Evolutionary conservation across 257 asterid species (phyloP).

Genomic region (Paraleonurus japonicus): DNA sequence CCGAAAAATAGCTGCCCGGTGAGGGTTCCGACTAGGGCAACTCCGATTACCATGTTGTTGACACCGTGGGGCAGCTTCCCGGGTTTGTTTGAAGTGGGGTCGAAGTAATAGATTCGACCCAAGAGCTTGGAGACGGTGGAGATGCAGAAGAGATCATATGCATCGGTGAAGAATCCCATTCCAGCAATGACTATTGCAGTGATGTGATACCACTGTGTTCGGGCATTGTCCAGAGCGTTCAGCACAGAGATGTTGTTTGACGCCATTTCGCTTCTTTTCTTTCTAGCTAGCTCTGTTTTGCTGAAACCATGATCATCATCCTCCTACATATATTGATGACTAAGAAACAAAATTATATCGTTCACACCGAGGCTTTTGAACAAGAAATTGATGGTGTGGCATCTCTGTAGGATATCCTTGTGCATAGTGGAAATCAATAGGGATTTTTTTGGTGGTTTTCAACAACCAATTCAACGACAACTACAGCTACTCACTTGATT

Average conservation of each 20-base stretch:
- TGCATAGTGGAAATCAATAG: conserved; percentile 32
- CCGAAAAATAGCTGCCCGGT: conserved; percentile 23
- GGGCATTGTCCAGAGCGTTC: conserved; percentile 36
- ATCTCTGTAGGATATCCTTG: conserved; percentile 27
- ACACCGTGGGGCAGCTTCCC: conserved; percentile 34
- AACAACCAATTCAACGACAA: neutral
- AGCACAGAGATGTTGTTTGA: conserved; percentile 31
- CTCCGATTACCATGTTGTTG: conserved; percentile 31
- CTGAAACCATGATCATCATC: neutral
- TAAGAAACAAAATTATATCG: conserved; percentile 11
- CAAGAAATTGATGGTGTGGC: conserved; percentile 37
- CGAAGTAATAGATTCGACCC: conserved; percentile 35
- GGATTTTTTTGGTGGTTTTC: neutral
- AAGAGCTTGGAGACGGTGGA: conserved; percentile 26
- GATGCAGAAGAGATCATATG: conserved; percentile 24
- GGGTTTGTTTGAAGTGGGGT: conserved; percentile 13
- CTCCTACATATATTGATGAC: neutral
- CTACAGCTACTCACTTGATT: conserved; percentile 25
- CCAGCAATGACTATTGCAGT: conserved; percentile 36
- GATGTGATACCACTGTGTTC: conserved; percentile 35
- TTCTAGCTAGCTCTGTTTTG: conserved; percentile 1
- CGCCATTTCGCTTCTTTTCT: conserved; percentile 22
- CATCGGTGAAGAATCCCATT: conserved; percentile 42
- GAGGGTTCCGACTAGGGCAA: conserved; percentile 35
- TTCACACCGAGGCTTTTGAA: conserved; percentile 23